Base-by-base conservation (phyloP, 768 basidiomycete genomes). In the Symmetrospora coprosmae region DNA sequence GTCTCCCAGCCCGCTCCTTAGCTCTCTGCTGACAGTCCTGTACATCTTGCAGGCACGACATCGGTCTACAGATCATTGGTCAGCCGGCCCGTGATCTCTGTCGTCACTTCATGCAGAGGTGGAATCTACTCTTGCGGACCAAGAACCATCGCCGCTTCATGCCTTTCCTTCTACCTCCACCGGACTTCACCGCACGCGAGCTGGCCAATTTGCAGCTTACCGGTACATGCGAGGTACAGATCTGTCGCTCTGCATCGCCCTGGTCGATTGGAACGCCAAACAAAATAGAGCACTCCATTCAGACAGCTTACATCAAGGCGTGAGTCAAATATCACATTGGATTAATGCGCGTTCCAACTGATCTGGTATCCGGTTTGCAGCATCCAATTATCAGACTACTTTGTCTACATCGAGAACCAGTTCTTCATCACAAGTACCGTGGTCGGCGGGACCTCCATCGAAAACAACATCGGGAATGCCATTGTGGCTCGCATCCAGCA, bases 181-280 rank as follows among this genome's bases (percentile, higher is more conserved):
- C 92, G 0, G 94, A 99, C 68, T 97, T 89, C 72, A 86, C 78
- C 65, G 79, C 82, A 16, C 78, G 79, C 5, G 88, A 97, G 64
- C 77, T 99, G 5, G 75, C 80, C 25, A 77, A 81, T 23, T 76
- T 86, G 74, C 85, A 87, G 33, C 77, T 99, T 38, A 88, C 87
- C 1, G 94, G 94, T 7, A 97, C 92, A 0, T 96, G 91, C 72
- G 94, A 99, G 71, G 77, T 94, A 70, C 94, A 99, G 70, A 88
- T 99, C 64, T 92, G 89, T 71, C 82, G 94, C 25, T 92, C 88
- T 16, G 85, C 86, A 13, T 89, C 90, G 1, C 87, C 88, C 1
- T 99, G 94, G 94, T 96, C 91, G 2, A 77, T 97, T 72, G 94
- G 91, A 2, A 96, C 90, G 2, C 78, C 81, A 19, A 82, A 81